Conservation (phyloP, 2,329 filamentous ascomycete species). For the Exophiala oligosperma region DNA sequence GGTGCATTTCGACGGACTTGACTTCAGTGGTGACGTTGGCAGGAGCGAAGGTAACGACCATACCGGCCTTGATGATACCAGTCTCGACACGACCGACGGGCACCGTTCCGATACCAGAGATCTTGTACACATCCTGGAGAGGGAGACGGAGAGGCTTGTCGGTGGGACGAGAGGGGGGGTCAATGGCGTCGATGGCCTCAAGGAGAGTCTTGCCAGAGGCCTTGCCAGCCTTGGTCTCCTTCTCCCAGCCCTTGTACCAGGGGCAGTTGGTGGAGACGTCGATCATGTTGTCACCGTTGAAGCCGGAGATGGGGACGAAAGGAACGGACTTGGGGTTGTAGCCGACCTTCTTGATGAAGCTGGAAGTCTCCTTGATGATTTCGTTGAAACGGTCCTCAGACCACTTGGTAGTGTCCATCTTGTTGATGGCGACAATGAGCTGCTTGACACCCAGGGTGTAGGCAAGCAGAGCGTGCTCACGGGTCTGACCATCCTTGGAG, state of each 20-base stretch:
- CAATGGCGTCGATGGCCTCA: constrained; percentile 96
- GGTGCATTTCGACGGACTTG: constrained; percentile 99
- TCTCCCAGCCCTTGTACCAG: constrained; percentile 99
- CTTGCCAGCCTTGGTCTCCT: constrained; percentile 92
- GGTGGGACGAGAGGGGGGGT: constrained; percentile 86
- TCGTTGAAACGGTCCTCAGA: constrained; percentile 93
- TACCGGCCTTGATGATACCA: constrained; percentile 83
- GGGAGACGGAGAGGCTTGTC: constrained; percentile 99
- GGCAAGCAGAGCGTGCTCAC: constrained; percentile 99
- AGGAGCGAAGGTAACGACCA: constrained; percentile 94
- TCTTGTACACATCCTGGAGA: constrained; percentile 99
- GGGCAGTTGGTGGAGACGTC: constrained; percentile 85
- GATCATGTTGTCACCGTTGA: constrained; percentile 99
- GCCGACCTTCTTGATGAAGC: constrained; percentile 99
- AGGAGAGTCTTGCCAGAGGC: constrained; percentile 93
- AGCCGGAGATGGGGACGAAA: constrained; percentile 99
- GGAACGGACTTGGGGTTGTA: constrained; percentile 99
- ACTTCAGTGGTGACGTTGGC: constrained; percentile 99
- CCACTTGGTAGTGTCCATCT: constrained; percentile 99
- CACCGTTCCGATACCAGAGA: constrained; percentile 99
- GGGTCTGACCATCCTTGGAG: constrained; percentile 99
- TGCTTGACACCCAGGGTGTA: constrained; percentile 99
- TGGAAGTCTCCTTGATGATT: constrained; percentile 99
- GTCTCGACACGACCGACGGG: constrained; percentile 99
- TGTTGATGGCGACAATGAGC: constrained; percentile 99